A percentile compares a stretch with the other conserved stretches of the same genome.
phyloP scores from a whole-genome alignment of 371 early-diverging fungal species.

The Mortierella polycephala region DNA sequence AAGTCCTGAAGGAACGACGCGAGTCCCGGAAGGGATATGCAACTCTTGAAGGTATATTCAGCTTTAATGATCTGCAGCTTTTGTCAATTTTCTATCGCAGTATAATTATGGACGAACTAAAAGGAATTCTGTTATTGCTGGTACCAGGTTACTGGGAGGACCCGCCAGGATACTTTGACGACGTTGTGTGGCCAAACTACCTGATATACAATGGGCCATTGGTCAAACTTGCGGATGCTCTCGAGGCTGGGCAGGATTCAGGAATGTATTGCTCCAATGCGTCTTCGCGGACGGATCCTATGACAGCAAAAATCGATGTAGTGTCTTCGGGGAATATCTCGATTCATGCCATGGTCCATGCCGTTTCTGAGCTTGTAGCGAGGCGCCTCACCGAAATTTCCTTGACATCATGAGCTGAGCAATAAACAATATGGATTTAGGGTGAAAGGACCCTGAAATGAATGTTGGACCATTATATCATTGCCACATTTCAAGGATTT shows the following conservation, averaged over 20 bases:
- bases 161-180: slow-evolving; percentile 88
- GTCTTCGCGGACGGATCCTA: slow-evolving; percentile 5
- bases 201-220: slow-evolving; percentile 60
- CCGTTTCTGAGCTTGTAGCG: slow-evolving; percentile 11
- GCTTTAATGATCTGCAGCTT: neutral
- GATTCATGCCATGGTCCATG: slow-evolving; percentile 36
- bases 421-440: neutral
- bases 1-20: slow-evolving; percentile 72
- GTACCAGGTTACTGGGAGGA: slow-evolving; percentile 78
- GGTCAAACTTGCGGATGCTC: slow-evolving; percentile 23
- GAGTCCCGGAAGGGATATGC: slow-evolving; percentile 76
- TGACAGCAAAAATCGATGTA: slow-evolving; percentile 36
- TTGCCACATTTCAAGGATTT: no score
- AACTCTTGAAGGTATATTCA: slow-evolving; percentile 75
- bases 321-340: slow-evolving; percentile 21
- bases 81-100: neutral
- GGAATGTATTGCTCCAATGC: slow-evolving; percentile 10
- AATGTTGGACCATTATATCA: no score
- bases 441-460: no score
- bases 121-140: neutral
- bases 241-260: slow-evolving; percentile 7
- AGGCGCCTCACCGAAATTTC: slow-evolving; percentile 22
- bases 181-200: slow-evolving; percentile 87
- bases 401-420: neutral
- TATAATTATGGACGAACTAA: neutral